phyloP scores from a whole-genome alignment of 192 early-diverging fungal species.

The Coemansia sp. region DNA sequence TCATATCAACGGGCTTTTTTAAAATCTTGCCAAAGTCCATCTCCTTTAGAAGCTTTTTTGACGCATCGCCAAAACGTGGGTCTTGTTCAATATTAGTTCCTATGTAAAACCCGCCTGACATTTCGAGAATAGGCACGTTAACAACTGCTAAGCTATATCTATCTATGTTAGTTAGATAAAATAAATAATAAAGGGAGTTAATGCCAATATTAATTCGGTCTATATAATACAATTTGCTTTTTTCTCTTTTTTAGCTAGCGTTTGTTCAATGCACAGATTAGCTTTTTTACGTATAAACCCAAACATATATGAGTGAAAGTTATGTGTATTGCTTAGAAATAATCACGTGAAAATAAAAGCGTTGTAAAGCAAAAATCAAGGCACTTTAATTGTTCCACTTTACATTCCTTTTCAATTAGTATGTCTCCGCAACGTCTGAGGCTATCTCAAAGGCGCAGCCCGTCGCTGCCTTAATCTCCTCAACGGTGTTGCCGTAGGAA shows the following conservation, averaged over 20 bases:
- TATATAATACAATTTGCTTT: neutral
- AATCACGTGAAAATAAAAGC: slow-evolving; percentile 1
- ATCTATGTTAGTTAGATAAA: neutral
- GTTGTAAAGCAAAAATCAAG: too few relatives aligned
- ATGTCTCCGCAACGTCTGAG: slow-evolving; percentile 49
- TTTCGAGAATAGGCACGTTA: neutral
- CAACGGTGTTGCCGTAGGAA: slow-evolving; percentile 60
- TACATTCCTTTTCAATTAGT: slow-evolving; percentile 6
- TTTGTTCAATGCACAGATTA: neutral
- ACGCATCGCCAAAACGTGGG: slow-evolving; percentile 46
- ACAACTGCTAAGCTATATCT: neutral
- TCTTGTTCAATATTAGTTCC: slow-evolving; percentile 52
- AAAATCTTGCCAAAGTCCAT: slow-evolving; percentile 26
- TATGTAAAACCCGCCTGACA: slow-evolving; percentile 41
- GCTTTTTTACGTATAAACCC: neutral
- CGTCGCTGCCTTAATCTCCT: slow-evolving; percentile 67
- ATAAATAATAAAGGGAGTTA: neutral
- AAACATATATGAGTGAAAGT: neutral
- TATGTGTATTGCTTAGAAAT: neutral
- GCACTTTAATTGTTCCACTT: too few relatives aligned
- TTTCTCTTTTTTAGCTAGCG: neutral
- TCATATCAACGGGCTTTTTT: slow-evolving; percentile 61
- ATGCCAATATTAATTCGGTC: neutral
- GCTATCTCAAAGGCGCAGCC: slow-evolving; percentile 64
- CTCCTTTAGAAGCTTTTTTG: slow-evolving; percentile 27